A percentile compares a stretch with the other conserved stretches of the same genome.
These are phyloP conservation scores for Skeletonema potamos DNA, from an alignment of 108 stramenopile species.

Conservation along the genomic window DNA sequence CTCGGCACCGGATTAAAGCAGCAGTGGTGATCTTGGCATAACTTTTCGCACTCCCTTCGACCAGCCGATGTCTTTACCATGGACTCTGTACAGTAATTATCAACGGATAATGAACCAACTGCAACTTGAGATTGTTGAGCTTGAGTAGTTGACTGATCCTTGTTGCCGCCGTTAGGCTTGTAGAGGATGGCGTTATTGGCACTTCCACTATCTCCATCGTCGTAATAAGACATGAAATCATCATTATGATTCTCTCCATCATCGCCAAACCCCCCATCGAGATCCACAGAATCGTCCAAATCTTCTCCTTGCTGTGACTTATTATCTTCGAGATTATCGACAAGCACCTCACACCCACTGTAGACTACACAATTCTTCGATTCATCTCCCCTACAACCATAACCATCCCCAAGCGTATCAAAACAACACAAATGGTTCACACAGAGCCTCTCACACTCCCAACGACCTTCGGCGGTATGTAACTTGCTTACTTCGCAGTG, in stretches of 20 bases:
- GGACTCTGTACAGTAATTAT: background rate
- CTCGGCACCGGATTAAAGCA: background rate
- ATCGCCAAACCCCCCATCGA: background rate
- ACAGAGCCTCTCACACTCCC: background rate
- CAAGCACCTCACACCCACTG: background rate
- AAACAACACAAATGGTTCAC: background rate
- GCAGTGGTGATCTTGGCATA: background rate
- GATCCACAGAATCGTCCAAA: background rate
- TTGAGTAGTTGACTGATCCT: background rate
- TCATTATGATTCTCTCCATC: background rate
- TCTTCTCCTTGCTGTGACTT: background rate
- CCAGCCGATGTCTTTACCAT: background rate
- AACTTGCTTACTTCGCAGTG: background rate
- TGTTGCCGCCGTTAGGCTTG: background rate
- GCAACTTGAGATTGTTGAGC: background rate
- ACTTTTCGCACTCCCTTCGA: background rate
- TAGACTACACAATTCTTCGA: background rate
- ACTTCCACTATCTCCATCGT: background rate
- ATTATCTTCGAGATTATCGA: background rate
- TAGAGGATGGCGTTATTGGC: background rate
- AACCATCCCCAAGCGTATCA: background rate
- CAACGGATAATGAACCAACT: background rate
- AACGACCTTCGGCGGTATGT: background rate
- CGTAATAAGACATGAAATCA: background rate
- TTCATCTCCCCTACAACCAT: background rate